A percentile compares a stretch with the other conserved stretches of the same genome.
phyloP scores from a whole-genome alignment of 352 stramenopile genomes.

The Phytophthora pseudosyringae region DNA sequence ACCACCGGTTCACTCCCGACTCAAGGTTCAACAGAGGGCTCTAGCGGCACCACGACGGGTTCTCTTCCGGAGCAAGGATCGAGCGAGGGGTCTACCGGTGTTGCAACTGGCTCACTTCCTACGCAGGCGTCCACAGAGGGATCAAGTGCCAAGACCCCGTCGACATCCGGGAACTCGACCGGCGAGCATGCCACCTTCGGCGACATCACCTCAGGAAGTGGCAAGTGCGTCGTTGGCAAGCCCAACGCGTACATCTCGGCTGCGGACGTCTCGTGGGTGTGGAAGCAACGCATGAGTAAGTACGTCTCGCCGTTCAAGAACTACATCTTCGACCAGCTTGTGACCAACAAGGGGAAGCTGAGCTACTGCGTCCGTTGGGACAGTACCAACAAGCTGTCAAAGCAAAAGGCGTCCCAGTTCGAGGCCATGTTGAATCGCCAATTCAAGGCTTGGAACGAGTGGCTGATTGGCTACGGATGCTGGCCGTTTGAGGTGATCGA shows the following conservation, averaged over 20 bases:
- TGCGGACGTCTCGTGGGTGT: constrained; percentile 28
- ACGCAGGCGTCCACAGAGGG: constrained; percentile 12
- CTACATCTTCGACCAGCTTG: constrained; percentile 58
- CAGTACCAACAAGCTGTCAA: constrained; percentile 49
- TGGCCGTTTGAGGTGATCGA: constrained; percentile 48
- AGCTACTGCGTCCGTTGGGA: constrained; percentile 61
- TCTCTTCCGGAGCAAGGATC: constrained; percentile 7
- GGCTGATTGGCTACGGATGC: constrained; percentile 43
- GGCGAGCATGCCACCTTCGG: constrained; percentile 34
- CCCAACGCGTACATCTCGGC: constrained; percentile 28
- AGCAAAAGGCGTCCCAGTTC: constrained; percentile 49
- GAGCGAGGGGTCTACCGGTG: not conserved
- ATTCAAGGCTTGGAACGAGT: constrained; percentile 36
- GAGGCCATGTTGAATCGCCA: constrained; percentile 47
- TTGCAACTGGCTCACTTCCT: constrained; percentile 10
- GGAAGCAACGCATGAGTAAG: constrained; percentile 28
- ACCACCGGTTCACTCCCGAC: constrained; percentile 7
- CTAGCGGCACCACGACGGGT: not conserved
- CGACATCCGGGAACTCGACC: constrained; percentile 9
- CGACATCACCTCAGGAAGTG: constrained; percentile 29
- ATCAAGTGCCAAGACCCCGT: constrained; percentile 11
- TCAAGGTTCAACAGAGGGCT: not conserved
- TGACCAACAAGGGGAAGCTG: constrained; percentile 35
- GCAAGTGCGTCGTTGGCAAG: constrained; percentile 35
- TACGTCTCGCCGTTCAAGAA: constrained; percentile 37